Percentiles rank a stretch among this genome's conserved stretches.
Conservation (phyloP, 2,329 filamentous ascomycete genomes). For the Phialemoniopsis sp. region DNA sequence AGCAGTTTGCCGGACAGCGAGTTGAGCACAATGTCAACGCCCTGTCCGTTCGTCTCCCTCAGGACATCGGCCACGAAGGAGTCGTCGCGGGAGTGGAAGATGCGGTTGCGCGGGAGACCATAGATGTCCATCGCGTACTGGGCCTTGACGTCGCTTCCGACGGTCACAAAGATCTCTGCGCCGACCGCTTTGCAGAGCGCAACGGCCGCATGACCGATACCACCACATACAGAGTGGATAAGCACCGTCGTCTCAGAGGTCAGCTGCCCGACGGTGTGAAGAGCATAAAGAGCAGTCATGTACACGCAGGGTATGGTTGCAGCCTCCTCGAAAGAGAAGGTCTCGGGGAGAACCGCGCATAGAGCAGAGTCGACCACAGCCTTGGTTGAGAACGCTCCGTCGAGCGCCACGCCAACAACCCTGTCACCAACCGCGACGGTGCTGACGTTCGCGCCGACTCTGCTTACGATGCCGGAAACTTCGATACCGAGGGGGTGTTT, state of each 20-base stretch:
- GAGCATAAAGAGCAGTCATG: slow-evolving; percentile 16
- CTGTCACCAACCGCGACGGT: too few relatives aligned
- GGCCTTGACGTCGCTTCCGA: slow-evolving; percentile 1
- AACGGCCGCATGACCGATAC: slow-evolving; percentile 6
- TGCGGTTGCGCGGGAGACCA: not conserved
- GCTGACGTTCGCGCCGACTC: too few relatives aligned
- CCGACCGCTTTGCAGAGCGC: not conserved
- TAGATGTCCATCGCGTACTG: not conserved
- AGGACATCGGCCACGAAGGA: slow-evolving; percentile 1
- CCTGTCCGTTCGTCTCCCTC: not conserved
- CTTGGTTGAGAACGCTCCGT: not conserved
- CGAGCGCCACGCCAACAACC: too few relatives aligned
- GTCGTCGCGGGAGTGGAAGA: slow-evolving; percentile 1
- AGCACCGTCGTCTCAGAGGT: slow-evolving; percentile 5
- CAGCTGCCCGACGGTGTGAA: slow-evolving; percentile 16
- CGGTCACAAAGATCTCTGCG: slow-evolving; percentile 1
- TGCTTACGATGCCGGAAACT: too few relatives aligned
- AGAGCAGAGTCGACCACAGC: not conserved
- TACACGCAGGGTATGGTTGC: slow-evolving; percentile 16
- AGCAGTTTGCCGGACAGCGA: not conserved
- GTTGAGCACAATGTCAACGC: slow-evolving; percentile 2
- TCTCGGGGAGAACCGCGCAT: slow-evolving; percentile 16
- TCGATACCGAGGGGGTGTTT: too few relatives aligned
- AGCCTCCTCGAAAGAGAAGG: slow-evolving; percentile 13
- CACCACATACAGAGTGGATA: slow-evolving; percentile 7